Evolutionary conservation across 345 rosid genomes (phyloP), one percentile per base, ranked within the genome.

Genomic region (Arabidopsis arenosa): DNA sequence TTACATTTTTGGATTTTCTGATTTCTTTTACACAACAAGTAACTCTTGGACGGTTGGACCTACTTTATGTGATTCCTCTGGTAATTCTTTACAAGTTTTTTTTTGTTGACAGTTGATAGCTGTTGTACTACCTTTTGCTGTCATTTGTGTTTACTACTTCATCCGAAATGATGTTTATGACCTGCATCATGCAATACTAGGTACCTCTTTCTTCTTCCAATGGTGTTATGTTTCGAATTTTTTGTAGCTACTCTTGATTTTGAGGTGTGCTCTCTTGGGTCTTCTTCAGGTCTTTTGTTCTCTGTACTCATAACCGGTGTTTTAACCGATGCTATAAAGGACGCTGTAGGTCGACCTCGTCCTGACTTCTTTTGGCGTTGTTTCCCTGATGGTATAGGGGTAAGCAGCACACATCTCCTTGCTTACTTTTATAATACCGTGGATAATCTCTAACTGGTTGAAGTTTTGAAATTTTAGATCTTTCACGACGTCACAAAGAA

Each of bases 341-440:
- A 92, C 68, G 97, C 83, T 70, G 97, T 94, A 54, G 98, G 98
- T 66, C 84, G 97, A 44, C 97, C 97, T 76, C 94, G 96, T 66
- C 98, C 97, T 44, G 92, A 94, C 80, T 94, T 94, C 82, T 92
- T 90, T 75, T 94, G 98, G 97, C 96, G 95, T 65, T 94, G 97
- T 82, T 94, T 94, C 72, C 95, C 97, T 72, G 82, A 94, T 83
- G 98, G 96, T 11, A 85, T 76, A 83, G 91, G 86, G 84, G 98
- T 94, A 69, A 36, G 85, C 33, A 61, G 5, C 75, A 52, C 62
- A 26, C 70, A 14, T 43, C 57, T 64, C 39, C 40, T 33, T 53
- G 1, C 23, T 54, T 30, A 47, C 72, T 47, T 37, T 28, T 70
- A 12, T 35, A 26, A 47, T 4, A 10, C 21, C 4, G 5, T 56